phyloP scores from a whole-genome alignment of 352 stramenopile genomes.

The Phytophthora sojae region DNA sequence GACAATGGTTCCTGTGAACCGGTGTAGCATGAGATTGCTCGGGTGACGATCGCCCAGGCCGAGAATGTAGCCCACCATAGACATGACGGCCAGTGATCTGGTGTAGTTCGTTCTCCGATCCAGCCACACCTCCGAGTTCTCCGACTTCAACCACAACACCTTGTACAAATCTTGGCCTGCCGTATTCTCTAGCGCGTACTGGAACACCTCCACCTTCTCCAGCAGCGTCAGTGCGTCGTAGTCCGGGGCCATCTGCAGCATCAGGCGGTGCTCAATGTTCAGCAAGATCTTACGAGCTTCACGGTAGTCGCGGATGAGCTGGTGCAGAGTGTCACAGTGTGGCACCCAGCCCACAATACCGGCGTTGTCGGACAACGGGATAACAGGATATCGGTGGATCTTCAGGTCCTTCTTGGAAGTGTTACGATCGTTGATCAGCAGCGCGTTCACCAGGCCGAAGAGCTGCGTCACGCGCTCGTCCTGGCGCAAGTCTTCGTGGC shows the following conservation, averaged over 20 bases:
- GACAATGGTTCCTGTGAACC: conserved; percentile 96
- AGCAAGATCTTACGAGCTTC: conserved; percentile 92
- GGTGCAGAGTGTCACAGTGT: conserved; percentile 98
- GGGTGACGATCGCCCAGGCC: conserved; percentile 99
- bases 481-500: conserved; percentile 99
- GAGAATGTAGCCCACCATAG: conserved; percentile 99
- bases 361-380: conserved; percentile 98
- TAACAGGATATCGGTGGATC: conserved; percentile 98
- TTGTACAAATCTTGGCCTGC: conserved; percentile 98
- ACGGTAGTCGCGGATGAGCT: conserved; percentile 96
- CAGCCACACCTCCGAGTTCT: conserved; percentile 99
- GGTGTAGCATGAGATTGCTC: conserved; percentile 99
- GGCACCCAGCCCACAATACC: conserved; percentile 99
- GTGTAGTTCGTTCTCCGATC: conserved; percentile 98
- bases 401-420: conserved; percentile 98
- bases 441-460: conserved; percentile 99
- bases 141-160: conserved; percentile 95
- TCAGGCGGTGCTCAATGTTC: conserved; percentile 95
- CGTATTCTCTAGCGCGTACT: conserved; percentile 93
- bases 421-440: conserved; percentile 96
- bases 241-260: conserved; percentile 91
- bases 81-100: conserved; percentile 98
- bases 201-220: conserved; percentile 99
- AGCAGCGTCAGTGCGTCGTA: conserved; percentile 97
- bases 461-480: conserved; percentile 99